phyloP scores from a whole-genome alignment of 805 yeast genomes.

The Candida dendrica region DNA sequence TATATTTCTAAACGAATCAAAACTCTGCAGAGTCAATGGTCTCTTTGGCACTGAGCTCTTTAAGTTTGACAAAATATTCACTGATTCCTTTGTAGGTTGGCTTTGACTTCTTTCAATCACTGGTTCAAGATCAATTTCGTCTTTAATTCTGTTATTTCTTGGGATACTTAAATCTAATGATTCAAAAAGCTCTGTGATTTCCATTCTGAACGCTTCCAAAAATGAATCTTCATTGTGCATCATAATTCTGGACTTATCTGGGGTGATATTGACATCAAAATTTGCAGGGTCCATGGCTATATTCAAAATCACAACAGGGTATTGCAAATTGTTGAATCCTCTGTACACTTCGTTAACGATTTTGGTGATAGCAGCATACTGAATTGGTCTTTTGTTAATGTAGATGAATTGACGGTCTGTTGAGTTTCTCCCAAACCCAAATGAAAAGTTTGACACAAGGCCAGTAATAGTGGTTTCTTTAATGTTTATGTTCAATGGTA shows the following conservation, averaged over 20 bases:
- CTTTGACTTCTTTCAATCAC: conserved; percentile 4
- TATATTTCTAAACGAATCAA: not conserved
- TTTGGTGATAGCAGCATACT: conserved; percentile 45
- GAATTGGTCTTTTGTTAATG: conserved; percentile 72
- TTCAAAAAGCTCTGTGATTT: conserved; percentile 41
- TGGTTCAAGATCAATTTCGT: conserved; percentile 2
- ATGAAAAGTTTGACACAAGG: conserved; percentile 64
- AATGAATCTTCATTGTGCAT: conserved; percentile 61
- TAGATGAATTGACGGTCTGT: conserved; percentile 71
- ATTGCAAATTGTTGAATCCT: conserved; percentile 63
- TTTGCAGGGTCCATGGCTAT: conserved; percentile 41
- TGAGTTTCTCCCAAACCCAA: conserved; percentile 69
- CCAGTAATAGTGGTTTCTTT: conserved; percentile 37
- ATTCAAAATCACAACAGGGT: conserved; percentile 63
- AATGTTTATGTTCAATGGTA: conserved; percentile 34
- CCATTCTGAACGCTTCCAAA: conserved; percentile 45
- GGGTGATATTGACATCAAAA: conserved; percentile 85
- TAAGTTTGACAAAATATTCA: not conserved
- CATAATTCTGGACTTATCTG: conserved; percentile 75
- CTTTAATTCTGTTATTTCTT: conserved; percentile 11
- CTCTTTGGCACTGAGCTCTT: not conserved
- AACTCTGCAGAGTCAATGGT: not conserved
- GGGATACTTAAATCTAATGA: conserved; percentile 26
- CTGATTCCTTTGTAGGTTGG: conserved; percentile 2
- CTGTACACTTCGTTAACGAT: conserved; percentile 69